phyloP scores from a whole-genome alignment of 139 green algal genomes.

The Haematococcus sp. region DNA sequence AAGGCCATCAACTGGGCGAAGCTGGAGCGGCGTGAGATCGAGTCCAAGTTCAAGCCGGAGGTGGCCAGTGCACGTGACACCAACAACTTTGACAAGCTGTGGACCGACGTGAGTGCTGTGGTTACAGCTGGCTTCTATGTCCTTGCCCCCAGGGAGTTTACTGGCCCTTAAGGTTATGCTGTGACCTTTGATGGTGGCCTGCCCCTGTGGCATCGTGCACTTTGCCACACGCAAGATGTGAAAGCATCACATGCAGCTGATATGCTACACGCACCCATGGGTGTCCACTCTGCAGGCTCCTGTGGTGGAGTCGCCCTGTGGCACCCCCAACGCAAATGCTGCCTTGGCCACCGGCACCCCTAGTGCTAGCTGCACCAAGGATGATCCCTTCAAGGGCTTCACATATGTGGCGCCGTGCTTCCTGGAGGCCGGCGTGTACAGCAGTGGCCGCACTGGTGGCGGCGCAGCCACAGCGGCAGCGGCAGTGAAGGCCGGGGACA shows the following conservation, averaged over 20 bases:
- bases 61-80: constrained; percentile 19
- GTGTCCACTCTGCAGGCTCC: no score
- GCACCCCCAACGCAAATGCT: constrained; percentile 45
- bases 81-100: constrained; percentile 42
- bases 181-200: background rate
- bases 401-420: constrained; percentile 60
- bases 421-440: constrained; percentile 12
- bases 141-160: no score
- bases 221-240: background rate
- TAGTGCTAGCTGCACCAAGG: background rate
- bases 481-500: no score
- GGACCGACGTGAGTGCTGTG: constrained; percentile 24
- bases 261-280: no score
- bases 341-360: background rate
- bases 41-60: constrained; percentile 83
- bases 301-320: constrained; percentile 48
- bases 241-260: background rate
- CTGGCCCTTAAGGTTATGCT: background rate
- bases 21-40: constrained; percentile 71
- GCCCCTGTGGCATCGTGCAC: background rate
- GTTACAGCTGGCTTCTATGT: constrained; percentile 16
- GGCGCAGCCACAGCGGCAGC: no score
- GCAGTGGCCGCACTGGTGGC: no score
- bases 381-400: constrained; percentile 66
- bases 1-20: constrained; percentile 80